These are phyloP conservation scores for Mycena indigotica DNA, from an alignment of 768 basidiomycete genomes.

Conservation along the genomic window DNA sequence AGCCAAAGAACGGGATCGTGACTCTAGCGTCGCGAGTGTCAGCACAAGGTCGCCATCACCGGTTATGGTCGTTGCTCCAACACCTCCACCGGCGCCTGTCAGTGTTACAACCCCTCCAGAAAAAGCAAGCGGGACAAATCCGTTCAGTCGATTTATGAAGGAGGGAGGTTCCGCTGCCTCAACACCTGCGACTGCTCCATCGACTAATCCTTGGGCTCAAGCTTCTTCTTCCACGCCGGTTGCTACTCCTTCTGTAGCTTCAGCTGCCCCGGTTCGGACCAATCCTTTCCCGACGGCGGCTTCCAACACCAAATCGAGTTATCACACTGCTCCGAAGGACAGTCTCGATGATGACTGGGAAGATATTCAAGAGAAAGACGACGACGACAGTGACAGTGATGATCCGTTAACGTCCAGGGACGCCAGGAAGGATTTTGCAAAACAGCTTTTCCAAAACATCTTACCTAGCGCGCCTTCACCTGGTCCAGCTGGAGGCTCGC, in stretches of 20 bases:
- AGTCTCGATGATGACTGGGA: constrained; percentile 80
- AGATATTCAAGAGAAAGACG: constrained; percentile 72
- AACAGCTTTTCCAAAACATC: constrained; percentile 74
- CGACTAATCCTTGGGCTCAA: constrained; percentile 67
- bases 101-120: constrained; percentile 37
- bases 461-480: constrained; percentile 43
- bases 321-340: constrained; percentile 61
- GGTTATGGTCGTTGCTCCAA: constrained; percentile 41
- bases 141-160: constrained; percentile 72
- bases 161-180: constrained; percentile 40
- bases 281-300: constrained; percentile 49
- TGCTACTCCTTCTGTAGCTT: constrained; percentile 38
- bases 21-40: constrained; percentile 14
- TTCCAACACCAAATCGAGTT: constrained; percentile 52
- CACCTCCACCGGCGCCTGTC: constrained; percentile 38
- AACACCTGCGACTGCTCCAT: constrained; percentile 32
- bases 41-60: constrained; percentile 29
- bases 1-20: constrained; percentile 7
- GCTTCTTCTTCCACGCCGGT: constrained; percentile 40
- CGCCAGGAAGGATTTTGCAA: constrained; percentile 72
- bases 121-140: constrained; percentile 65
- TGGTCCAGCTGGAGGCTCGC: constrained; percentile 29
- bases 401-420: constrained; percentile 69
- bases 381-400: constrained; percentile 76
- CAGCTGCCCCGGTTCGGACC: constrained; percentile 43